Conservation (phyloP, 148 eudicot genomes). For the Pouteria glomerata region DNA sequence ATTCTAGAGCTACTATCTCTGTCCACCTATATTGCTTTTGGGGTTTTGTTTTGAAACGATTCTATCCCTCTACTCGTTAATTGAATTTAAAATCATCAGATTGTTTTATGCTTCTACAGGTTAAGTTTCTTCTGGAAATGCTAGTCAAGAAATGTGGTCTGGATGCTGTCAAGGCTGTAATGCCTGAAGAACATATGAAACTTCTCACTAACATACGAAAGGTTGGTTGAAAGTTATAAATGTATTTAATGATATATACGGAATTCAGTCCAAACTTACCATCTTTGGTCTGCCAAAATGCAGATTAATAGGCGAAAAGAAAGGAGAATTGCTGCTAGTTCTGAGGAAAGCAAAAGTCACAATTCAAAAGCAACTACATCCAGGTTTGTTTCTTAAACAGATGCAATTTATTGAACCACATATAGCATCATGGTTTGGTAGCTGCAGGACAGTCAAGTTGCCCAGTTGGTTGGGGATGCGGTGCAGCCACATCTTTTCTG, state of each 20-base stretch:
- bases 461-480: neutral
- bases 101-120: slow-evolving; percentile 34
- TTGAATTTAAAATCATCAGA: neutral
- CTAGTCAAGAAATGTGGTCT: slow-evolving; percentile 93
- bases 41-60: neutral
- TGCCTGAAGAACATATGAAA: slow-evolving; percentile 97
- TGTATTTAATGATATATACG: neutral
- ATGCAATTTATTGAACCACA: neutral
- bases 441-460: no score
- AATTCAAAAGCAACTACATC: slow-evolving; percentile 85
- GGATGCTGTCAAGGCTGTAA: slow-evolving; percentile 87
- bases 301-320: slow-evolving; percentile 84
- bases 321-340: slow-evolving; percentile 45
- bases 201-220: slow-evolving; percentile 93
- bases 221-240: slow-evolving; percentile 31
- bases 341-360: slow-evolving; percentile 56
- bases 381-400: slow-evolving; percentile 36
- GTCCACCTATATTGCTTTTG: slow-evolving; percentile 1
- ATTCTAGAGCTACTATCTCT: neutral
- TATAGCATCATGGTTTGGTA: neutral
- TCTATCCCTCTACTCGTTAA: neutral
- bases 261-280: neutral
- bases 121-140: slow-evolving; percentile 86
- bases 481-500: neutral
- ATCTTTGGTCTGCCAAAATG: neutral